phyloP scores from a whole-genome alignment of 768 basidiomycete species.

The Amanita rimosa region DNA sequence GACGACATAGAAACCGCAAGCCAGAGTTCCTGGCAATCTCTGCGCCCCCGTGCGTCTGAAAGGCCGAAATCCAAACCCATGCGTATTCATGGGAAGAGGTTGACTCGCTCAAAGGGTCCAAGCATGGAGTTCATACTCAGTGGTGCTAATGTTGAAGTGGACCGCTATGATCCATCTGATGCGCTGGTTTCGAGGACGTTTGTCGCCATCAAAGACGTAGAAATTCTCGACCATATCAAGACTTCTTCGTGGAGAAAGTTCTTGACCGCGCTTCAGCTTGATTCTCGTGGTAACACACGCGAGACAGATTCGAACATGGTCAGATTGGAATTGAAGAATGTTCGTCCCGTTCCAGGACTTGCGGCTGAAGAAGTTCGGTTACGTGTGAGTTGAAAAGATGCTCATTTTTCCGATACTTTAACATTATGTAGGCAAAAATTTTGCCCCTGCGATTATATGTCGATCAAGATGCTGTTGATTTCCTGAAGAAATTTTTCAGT shows the following conservation, averaged over 20 bases:
- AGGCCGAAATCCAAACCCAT: constrained; percentile 27
- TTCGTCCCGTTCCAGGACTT: constrained; percentile 61
- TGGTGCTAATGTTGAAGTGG: constrained; percentile 54
- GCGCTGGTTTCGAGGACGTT: constrained; percentile 55
- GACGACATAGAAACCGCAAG: constrained; percentile 65
- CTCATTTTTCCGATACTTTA: not conserved
- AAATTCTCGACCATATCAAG: constrained; percentile 96
- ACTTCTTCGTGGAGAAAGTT: constrained; percentile 99
- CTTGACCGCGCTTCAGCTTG: constrained; percentile 73
- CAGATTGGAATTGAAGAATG: constrained; percentile 65
- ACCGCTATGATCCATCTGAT: constrained; percentile 46
- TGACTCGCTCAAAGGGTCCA: constrained; percentile 65
- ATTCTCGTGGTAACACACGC: constrained; percentile 78
- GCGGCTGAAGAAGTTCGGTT: constrained; percentile 69
- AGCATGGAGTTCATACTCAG: constrained; percentile 77
- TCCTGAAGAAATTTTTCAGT: constrained; percentile 91
- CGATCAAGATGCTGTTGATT: constrained; percentile 97
- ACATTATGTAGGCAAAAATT: constrained; percentile 61
- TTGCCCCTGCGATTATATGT: constrained; percentile 87
- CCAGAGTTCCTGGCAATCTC: constrained; percentile 86
- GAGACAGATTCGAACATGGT: constrained; percentile 94
- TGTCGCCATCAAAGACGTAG: constrained; percentile 58
- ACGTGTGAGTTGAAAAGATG: constrained; percentile 36
- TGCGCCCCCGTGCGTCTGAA: constrained; percentile 39
- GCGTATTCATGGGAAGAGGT: constrained; percentile 42